A percentile compares a stretch with the other conserved stretches of the same genome.
These are phyloP conservation scores for Nepenthes alata DNA, from an alignment of 179 eudicot species.

Conservation along the genomic window DNA sequence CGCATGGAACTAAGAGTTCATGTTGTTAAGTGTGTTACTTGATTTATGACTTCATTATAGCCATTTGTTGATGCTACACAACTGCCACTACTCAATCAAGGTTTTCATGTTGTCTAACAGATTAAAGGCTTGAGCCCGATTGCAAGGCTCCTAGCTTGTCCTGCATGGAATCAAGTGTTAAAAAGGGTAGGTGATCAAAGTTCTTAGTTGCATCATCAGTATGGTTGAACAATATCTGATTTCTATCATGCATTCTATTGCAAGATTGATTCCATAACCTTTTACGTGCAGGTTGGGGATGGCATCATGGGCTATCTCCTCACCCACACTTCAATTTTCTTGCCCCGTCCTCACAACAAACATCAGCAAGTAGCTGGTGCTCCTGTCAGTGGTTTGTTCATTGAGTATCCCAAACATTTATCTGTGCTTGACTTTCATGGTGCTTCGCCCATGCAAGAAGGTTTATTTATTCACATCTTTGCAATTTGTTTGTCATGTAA, in stretches of 20 bases:
- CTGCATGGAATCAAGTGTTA: conserved; percentile 48
- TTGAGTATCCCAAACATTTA: conserved; percentile 12
- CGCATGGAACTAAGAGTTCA: no score
- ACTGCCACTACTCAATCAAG: neutral
- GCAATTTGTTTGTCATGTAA: no score
- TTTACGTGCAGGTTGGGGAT: conserved; percentile 60
- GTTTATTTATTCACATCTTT: conserved; percentile 2
- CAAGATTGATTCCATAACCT: neutral
- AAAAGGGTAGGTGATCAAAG: conserved; percentile 36
- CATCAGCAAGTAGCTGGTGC: conserved; percentile 66
- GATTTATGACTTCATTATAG: neutral
- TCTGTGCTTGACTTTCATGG: conserved; percentile 10
- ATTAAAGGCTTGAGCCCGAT: conserved; percentile 21
- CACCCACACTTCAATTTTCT: conserved; percentile 47
- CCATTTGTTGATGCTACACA: neutral
- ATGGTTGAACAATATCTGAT: neutral
- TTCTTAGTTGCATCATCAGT: neutral
- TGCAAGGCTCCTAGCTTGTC: conserved; percentile 40
- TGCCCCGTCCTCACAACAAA: conserved; percentile 40
- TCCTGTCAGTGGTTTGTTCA: conserved; percentile 32
- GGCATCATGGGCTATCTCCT: conserved; percentile 57
- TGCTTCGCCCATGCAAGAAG: conserved; percentile 19
- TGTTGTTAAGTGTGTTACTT: neutral
- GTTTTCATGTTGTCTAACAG: conserved; percentile 22
- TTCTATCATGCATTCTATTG: neutral